phyloP scores from a whole-genome alignment of 345 rosid genomes.

The Aethionema arabicum region DNA sequence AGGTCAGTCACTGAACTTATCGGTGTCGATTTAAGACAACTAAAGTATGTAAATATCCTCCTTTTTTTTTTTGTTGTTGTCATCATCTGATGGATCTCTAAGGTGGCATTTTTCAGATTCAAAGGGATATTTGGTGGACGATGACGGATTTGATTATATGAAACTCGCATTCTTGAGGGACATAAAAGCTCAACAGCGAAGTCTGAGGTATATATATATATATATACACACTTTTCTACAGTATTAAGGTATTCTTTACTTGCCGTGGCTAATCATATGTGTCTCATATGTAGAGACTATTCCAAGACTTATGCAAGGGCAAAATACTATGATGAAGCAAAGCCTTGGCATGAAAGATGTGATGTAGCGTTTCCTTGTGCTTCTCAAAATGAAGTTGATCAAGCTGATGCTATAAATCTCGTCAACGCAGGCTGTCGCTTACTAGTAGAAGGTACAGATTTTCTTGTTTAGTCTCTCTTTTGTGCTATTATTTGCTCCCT shows the following conservation, averaged over 20 bases:
- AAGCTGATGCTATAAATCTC: constrained; percentile 90
- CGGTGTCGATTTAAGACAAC: neutral
- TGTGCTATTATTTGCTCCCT: neutral
- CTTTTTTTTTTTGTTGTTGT: constrained; percentile 4
- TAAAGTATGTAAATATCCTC: neutral
- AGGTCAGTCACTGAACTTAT: constrained; percentile 44
- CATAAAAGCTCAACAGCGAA: constrained; percentile 92
- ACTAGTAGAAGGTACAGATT: constrained; percentile 79
- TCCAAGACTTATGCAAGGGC: constrained; percentile 97
- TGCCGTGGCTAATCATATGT: neutral
- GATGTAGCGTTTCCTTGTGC: constrained; percentile 98
- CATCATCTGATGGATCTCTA: neutral
- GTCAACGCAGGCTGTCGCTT: constrained; percentile 85
- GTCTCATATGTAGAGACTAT: constrained; percentile 70
- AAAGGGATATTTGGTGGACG: constrained; percentile 94
- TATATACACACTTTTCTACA: neutral
- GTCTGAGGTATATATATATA: constrained; percentile 63
- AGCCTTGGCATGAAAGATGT: constrained; percentile 96
- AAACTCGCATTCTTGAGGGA: constrained; percentile 95
- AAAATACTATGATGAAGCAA: constrained; percentile 92
- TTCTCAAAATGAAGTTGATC: constrained; percentile 90
- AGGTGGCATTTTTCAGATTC: constrained; percentile 56
- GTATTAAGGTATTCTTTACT: too few species aligned
- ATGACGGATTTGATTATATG: constrained; percentile 95
- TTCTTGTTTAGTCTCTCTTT: constrained; percentile 11